A percentile compares a stretch with the other conserved stretches of the same genome.
Conservation (phyloP, 1,139 yeast species). For the Candida tunisiensis region DNA sequence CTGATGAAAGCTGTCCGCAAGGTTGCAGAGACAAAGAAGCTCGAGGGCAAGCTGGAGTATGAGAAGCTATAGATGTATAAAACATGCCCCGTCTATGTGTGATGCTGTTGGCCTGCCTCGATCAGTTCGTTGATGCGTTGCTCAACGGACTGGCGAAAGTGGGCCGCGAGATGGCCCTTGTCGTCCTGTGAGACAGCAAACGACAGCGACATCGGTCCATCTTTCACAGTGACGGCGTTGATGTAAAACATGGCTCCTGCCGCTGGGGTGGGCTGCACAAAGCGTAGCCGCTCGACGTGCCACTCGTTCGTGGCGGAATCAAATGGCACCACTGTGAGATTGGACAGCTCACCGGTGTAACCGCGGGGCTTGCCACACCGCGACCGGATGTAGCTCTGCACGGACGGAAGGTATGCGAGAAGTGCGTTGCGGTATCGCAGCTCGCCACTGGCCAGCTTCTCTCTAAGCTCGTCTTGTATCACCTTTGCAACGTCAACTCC, state of each 20-base stretch:
- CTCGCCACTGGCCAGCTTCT: slow-evolving; percentile 1
- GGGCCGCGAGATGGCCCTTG: too few relatives aligned
- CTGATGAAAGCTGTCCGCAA: slow-evolving; percentile 96
- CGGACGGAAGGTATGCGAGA: slow-evolving; percentile 5
- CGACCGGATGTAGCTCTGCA: slow-evolving; percentile 3
- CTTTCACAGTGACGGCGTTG: slow-evolving; percentile 4
- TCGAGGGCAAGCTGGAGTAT: slow-evolving; percentile 91
- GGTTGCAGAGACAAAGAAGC: slow-evolving; percentile 91
- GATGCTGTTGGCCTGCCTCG: not conserved
- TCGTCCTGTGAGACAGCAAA: slow-evolving; percentile 2
- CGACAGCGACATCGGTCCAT: slow-evolving; percentile 4
- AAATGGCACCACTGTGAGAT: slow-evolving; percentile 8
- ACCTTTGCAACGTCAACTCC: too few relatives aligned
- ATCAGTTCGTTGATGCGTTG: not conserved
- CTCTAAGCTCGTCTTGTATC: slow-evolving; percentile 2
- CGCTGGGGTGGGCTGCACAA: slow-evolving; percentile 5
- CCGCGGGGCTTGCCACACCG: slow-evolving; percentile 3
- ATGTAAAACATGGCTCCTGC: slow-evolving; percentile 5
- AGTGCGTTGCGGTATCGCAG: slow-evolving; percentile 6
- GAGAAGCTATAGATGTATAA: slow-evolving; percentile 44
- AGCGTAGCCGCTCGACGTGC: slow-evolving; percentile 3
- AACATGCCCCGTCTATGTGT: not conserved
- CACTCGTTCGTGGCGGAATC: slow-evolving; percentile 1
- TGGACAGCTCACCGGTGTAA: slow-evolving; percentile 8
- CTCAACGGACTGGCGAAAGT: too few relatives aligned